Base-by-base conservation (phyloP, 2,329 filamentous ascomycete genomes). In the Sphaerulina populicola region DNA sequence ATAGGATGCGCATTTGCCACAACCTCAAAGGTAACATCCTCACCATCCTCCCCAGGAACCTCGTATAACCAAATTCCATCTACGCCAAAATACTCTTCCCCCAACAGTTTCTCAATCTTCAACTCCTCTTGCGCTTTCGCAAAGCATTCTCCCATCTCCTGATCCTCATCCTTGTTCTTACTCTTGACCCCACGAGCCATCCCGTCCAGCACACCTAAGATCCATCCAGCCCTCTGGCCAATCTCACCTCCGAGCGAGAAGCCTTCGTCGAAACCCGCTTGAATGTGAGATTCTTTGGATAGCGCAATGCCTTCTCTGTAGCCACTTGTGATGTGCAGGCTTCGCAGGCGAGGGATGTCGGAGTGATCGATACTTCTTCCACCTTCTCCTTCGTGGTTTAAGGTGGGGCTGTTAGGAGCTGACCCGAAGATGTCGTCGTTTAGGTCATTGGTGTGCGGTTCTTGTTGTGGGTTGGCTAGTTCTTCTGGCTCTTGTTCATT, bases 191-290 rank as follows among this genome's bases (percentile, higher is more conserved):
- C 81, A 79, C 11, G 71, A 70, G 0, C 73, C 15, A 95, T 69
- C 0, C 85, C 88, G 63, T 94, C 87, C 5, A 96, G 64, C 3
- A 87, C 71, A 0, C 93, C 93, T 3, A 94, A 68, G 10, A 94
- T 71, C 58, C 81, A 81, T 0, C 93, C 93, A 0, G 82, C 84
- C 27, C 77, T 76, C 57, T 86, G 68, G 0, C 91, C 93, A 29
- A 97, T 72, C 46, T 84, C 82, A 0, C 88, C 90, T 10, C 93
- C 93, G 0, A 97, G 75, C 11, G 81, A 76, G 66, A 89, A 97
- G 0, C 91, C 91, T 57, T 91, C 87, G 66, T 98, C 93, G 64
- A 98, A 97, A 0, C 91, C 91, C 11, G 76, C 76, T 69, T 98
- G 93, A 23, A 96, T 80, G 62, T 82, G 85, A 43, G 76, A 71